A percentile compares a stretch with the other conserved stretches of the same genome.
Evolutionary conservation across 2,329 filamentous ascomycete genomes (phyloP).

Genomic region (Colletotrichum sp.): DNA sequence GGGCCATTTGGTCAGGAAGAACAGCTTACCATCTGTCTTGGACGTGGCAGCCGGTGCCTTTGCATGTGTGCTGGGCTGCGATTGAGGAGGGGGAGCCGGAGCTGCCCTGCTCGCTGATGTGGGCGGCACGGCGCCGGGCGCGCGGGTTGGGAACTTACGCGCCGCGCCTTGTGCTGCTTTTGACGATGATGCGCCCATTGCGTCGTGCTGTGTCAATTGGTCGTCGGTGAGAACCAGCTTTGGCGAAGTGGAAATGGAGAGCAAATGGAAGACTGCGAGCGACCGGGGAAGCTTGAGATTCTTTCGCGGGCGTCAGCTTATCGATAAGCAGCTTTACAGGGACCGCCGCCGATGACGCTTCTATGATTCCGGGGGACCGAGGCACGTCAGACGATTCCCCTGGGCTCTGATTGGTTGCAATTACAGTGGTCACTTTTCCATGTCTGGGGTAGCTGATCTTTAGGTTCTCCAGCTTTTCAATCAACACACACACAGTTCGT

Average conservation of each 20-base stretch:
- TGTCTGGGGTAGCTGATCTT: neutral
- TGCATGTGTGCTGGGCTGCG: constrained; percentile 1
- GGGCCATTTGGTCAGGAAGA: neutral
- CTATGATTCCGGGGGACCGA: neutral
- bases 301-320: neutral
- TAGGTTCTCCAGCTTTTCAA: neutral
- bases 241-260: neutral
- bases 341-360: constrained; percentile 4
- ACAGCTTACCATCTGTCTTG: constrained; percentile 36
- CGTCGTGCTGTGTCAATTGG: neutral
- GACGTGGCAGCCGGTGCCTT: constrained; percentile 23
- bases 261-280: neutral
- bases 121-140: constrained; percentile 29
- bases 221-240: neutral
- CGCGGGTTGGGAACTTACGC: constrained; percentile 50
- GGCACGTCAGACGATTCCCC: neutral
- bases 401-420: neutral
- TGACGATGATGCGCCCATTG: constrained; percentile 52
- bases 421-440: neutral
- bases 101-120: constrained; percentile 12
- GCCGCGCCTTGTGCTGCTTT: constrained; percentile 45
- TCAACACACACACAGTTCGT: neutral
- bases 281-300: neutral
- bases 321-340: constrained; percentile 1
- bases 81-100: constrained; percentile 20